Evolutionary conservation across 108 stramenopile genomes (phyloP), one percentile per base, ranked within the genome.

Genomic region (Skeletonema tropicum): DNA sequence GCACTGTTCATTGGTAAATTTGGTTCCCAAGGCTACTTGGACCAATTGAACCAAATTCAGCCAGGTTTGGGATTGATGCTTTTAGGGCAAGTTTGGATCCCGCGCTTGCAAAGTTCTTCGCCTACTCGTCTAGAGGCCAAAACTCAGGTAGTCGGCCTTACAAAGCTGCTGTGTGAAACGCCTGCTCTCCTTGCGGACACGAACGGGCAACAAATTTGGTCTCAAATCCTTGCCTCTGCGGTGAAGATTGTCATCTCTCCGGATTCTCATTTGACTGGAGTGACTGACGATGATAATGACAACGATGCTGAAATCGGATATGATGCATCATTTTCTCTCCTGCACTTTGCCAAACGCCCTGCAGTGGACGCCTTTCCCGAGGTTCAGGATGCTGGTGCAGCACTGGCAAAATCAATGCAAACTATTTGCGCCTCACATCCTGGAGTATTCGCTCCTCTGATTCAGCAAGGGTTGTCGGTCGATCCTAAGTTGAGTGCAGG

Each of bases 291-390:
- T 19, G 82, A 75, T 11, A 42, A 64, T 62, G 89, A 90, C 57
- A 80, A 85, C 30, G 86, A 83, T 19, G 88, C 84, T 19, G 88
- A 87, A 63, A 82, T 90, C 25, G 76, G 74, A 26, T 96, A 91
- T 68, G 96, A 96, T 82, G 83, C 93, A 15, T 83, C 88, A 29
- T 94, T 80, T 67, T 92, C 93, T 2, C 76, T 80, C 33, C 60
- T 96, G 57, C 83, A 85, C 41, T 88, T 87, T 80, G 96, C 93
- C 9, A 60, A 52, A 9, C 83, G 83, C 57, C 81, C 84, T 46
- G 78, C 76, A 0, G 83, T 80, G 41, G 96, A 96, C 69, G 86
- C 90, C 12, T 93, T 96, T 57, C 36, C 80, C 10, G 84, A 86
- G n/a, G 66, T 93, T 55, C 33, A 66, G 11, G 88, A 96, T 79